Evolutionary conservation across 345 rosid species (phyloP), one percentile per base, ranked within the genome.

Genomic region (Durio zibethinus): DNA sequence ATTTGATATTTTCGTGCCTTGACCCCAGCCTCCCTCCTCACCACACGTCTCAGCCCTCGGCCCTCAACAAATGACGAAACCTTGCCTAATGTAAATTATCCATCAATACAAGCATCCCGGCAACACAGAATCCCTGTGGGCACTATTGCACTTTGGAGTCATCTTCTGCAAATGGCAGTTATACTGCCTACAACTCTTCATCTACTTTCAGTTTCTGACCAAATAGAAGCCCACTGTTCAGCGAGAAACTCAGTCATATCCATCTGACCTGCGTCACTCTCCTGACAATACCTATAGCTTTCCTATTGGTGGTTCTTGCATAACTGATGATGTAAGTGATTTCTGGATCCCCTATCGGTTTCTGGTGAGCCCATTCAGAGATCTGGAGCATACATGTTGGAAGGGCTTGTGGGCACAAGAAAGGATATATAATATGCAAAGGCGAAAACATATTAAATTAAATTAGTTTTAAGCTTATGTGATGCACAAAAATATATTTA

Each of bases 251-350:
- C 84, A 85, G 63, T 86, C 85, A 5, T 81, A 80, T 61, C 87
- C 77, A 10, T 74, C 74, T n/a, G 84, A 85, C 72, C 76, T 65
- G 43, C 84, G 60, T 57, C 84, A 76, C 54, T 92, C 97, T 76
- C 92, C 91, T 8, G 93, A 87, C 63, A 85, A 86, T 80, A 80
- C 82, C 33, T 73, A 83, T 65, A 85, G 91, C 80, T 90, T 91
- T 73, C 90, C 92, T 33, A 31, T 87, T 21, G 89, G 93, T 53
- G 86, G 91, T 25, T 94, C 97, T 20, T 94, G 93, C 79, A 82
- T 90, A 72, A 92, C 97, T 2, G 91, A 93, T 38, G 95, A 91
- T 64, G 88, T 80, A 27, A 83, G 80, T 79, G 91, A 92, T 67
- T 82, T 68, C n/a, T n/a, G n/a, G n/a, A n/a, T n/a, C n/a, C n/a